Percentiles rank a stretch among this genome's conserved stretches.
Evolutionary conservation across 208 protist genomes (phyloP).

Genomic region (Leishmania tropica): DNA sequence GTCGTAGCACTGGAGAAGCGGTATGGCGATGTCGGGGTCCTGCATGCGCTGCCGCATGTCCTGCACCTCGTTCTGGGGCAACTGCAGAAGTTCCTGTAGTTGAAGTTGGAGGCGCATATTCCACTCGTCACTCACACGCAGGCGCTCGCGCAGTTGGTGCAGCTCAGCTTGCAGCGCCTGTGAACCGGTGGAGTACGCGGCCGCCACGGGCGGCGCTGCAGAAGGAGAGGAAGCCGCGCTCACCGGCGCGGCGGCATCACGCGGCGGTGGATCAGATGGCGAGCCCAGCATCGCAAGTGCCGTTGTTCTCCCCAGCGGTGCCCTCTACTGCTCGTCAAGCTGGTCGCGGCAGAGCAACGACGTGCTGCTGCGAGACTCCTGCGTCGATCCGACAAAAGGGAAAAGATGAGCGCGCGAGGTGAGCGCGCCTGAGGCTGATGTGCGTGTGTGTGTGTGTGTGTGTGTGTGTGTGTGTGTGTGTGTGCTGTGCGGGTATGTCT

Average conservation of each 20-base stretch:
- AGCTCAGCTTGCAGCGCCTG: conserved; percentile 39
- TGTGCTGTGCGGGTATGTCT: no score
- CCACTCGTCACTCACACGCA: conserved; percentile 80
- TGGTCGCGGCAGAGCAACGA: background rate
- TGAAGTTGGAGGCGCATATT: conserved; percentile 75
- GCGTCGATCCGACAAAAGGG: background rate
- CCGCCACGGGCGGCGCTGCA: background rate
- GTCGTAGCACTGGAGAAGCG: conserved; percentile 88
- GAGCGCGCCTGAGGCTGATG: background rate
- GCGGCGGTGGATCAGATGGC: background rate
- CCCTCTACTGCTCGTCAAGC: background rate
- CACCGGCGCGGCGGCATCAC: background rate
- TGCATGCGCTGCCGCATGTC: conserved; percentile 70
- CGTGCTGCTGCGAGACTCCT: background rate
- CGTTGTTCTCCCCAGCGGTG: background rate
- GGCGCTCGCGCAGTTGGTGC: conserved; percentile 57
- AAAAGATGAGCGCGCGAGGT: background rate
- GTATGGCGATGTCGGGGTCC: conserved; percentile 83
- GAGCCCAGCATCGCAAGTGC: background rate
- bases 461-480: background rate
- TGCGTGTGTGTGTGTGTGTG: background rate
- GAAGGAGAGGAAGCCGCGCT: background rate
- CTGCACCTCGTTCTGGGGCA: conserved; percentile 64
- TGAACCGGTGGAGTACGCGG: background rate
- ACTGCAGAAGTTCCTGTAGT: conserved; percentile 74